phyloP scores from a whole-genome alignment of 306 rosid genomes.

The Notholithocarpus densiflorus region DNA sequence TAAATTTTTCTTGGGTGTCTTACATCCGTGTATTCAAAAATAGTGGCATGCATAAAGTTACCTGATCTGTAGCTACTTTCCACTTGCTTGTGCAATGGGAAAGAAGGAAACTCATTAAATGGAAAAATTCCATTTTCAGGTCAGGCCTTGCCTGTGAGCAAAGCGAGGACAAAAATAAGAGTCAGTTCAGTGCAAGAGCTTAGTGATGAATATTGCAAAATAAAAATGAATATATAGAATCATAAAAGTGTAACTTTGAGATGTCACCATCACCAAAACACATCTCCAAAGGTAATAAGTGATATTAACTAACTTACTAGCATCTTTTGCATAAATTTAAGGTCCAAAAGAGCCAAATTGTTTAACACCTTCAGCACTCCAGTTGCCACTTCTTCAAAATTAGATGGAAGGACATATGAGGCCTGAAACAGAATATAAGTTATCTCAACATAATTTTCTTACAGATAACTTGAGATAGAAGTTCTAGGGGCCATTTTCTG shows the following conservation, averaged over 20 bases:
- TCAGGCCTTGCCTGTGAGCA: slow-evolving; percentile 83
- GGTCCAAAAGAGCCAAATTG: slow-evolving; percentile 90
- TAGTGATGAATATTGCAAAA: slow-evolving; percentile 7
- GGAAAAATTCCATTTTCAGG: slow-evolving; percentile 95
- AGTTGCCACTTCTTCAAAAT: slow-evolving; percentile 97
- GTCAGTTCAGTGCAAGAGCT: slow-evolving; percentile 8
- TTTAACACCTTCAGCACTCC: slow-evolving; percentile 96
- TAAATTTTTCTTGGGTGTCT: not conserved
- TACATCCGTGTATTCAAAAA: not conserved
- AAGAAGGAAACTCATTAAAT: slow-evolving; percentile 91
- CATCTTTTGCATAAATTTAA: slow-evolving; percentile 82
- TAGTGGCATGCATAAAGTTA: slow-evolving; percentile 16
- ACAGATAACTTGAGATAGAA: not conserved
- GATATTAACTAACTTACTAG: slow-evolving; percentile 55
- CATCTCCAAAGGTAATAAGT: slow-evolving; percentile 3
- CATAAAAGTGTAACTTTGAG: not conserved
- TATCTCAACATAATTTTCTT: slow-evolving; percentile 10
- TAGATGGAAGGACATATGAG: slow-evolving; percentile 81
- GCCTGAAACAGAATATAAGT: slow-evolving; percentile 50
- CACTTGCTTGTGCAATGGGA: slow-evolving; percentile 90
- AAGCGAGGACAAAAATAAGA: slow-evolving; percentile 17
- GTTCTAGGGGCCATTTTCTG: not conserved
- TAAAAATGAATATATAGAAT: slow-evolving; percentile 1
- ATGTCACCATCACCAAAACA: slow-evolving; percentile 3
- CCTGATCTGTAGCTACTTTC: slow-evolving; percentile 87